Evolutionary conservation across 1,284 basidiomycete genomes (phyloP).

Genomic region (Tetrapyrgos nigripes): DNA sequence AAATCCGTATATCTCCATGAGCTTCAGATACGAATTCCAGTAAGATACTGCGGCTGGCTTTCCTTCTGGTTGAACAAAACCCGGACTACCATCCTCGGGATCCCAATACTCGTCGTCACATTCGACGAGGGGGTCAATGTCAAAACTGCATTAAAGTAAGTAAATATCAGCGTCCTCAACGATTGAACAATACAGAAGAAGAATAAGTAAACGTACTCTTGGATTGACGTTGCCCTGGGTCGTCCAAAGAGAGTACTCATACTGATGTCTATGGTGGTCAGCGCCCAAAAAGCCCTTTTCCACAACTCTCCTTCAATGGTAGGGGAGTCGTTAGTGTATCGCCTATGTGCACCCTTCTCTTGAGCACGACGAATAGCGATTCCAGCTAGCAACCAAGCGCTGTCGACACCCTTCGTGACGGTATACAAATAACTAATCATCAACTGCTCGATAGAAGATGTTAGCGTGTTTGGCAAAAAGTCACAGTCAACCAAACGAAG

Average conservation of each 20-base stretch:
- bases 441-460: too few relatives aligned
- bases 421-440: too few relatives aligned
- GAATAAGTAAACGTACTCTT: constrained; percentile 20
- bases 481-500: too few relatives aligned
- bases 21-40: constrained; percentile 14
- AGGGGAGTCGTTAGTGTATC: constrained; percentile 1
- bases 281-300: constrained; percentile 18
- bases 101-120: constrained; percentile 19
- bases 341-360: constrained; percentile 15
- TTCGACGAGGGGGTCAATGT: constrained; percentile 14
- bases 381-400: not conserved
- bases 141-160: constrained; percentile 10
- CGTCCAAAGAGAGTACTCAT: constrained; percentile 10
- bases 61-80: constrained; percentile 3
- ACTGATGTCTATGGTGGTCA: constrained; percentile 4
- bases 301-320: constrained; percentile 15
- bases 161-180: not conserved
- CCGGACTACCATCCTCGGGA: not conserved
- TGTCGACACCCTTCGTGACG: not conserved
- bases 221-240: constrained; percentile 21
- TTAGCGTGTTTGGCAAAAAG: too few relatives aligned
- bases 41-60: constrained; percentile 5
- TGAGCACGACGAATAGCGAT: constrained; percentile 15
- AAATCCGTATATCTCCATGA: constrained; percentile 17
- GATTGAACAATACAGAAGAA: not conserved